Evolutionary conservation across 345 rosid genomes (phyloP).

Genomic region (Chamaenerion angustifolium): DNA sequence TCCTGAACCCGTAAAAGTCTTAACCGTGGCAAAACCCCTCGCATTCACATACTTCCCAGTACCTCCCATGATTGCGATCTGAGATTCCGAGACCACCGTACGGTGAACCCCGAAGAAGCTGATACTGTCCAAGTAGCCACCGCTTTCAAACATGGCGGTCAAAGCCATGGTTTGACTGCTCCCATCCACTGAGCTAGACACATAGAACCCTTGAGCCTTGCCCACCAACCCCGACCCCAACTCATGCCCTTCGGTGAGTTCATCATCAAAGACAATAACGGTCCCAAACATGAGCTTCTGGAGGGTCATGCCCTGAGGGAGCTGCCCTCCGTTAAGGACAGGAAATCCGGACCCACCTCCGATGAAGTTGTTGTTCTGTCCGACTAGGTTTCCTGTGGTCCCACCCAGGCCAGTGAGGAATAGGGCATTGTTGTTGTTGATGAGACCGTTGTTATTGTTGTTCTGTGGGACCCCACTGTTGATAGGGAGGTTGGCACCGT

Average conservation of each 20-base stretch:
- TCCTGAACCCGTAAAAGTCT: constrained; percentile 33
- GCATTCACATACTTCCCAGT: constrained; percentile 79
- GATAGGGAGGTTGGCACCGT: constrained; percentile 67
- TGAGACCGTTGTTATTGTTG: constrained; percentile 47
- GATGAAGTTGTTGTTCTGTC: constrained; percentile 30
- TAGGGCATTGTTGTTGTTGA: constrained; percentile 76
- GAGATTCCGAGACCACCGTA: constrained; percentile 66
- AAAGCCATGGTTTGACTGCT: constrained; percentile 71
- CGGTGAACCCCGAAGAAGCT: constrained; percentile 73
- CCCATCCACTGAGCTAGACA: constrained; percentile 74
- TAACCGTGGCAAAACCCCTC: constrained; percentile 51
- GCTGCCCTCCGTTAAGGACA: constrained; percentile 34
- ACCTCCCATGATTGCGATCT: constrained; percentile 79
- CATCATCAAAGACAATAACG: constrained; percentile 69
- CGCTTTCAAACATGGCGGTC: constrained; percentile 58
- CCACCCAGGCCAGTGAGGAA: constrained; percentile 73
- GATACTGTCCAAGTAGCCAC: constrained; percentile 59
- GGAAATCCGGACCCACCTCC: constrained; percentile 32
- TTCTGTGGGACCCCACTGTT: constrained; percentile 46
- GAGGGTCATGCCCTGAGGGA: constrained; percentile 37
- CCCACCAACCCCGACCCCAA: constrained; percentile 58
- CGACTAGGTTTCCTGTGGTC: constrained; percentile 24
- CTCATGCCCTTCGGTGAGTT: constrained; percentile 61
- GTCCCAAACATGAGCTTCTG: constrained; percentile 83
- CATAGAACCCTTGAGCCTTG: constrained; percentile 81